Evolutionary conservation across 2,329 filamentous ascomycete species (phyloP).

Genomic region (Botrytis tulipae): DNA sequence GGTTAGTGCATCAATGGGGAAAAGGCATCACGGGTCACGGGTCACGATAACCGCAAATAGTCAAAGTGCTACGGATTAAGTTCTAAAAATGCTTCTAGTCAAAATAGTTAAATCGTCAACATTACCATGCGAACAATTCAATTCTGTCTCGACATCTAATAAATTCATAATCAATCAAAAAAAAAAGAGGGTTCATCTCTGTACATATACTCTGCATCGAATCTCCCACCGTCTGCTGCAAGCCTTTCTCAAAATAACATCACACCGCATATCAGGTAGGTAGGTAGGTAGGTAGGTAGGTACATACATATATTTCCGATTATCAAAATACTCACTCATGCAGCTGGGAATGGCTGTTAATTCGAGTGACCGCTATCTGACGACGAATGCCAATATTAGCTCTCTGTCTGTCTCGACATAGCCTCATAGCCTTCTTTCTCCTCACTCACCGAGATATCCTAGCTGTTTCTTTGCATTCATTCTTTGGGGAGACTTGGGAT

Average conservation of each 20-base stretch:
- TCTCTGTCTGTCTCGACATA: not conserved
- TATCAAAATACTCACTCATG: not conserved
- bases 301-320: slow-evolving; percentile 12
- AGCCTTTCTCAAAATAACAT: slow-evolving; percentile 12
- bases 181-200: not conserved
- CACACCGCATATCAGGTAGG: slow-evolving; percentile 14
- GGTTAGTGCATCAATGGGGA: not conserved
- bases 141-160: not conserved
- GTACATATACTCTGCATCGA: not conserved
- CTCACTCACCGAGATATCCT: not conserved
- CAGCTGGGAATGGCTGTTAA: not conserved
- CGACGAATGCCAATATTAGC: not conserved
- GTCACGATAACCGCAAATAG: not conserved
- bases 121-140: not conserved
- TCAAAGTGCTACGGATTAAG: not conserved
- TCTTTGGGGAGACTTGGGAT: not conserved
- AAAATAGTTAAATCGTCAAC: no score
- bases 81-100: not conserved
- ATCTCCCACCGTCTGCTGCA: not conserved
- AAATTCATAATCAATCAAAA: not conserved
- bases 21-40: not conserved
- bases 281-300: not conserved
- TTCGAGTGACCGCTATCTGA: not conserved
- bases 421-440: not conserved
- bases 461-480: not conserved